Evolutionary conservation across 371 early-diverging fungal species (phyloP).

Genomic region (Dentiscutata heterogama): DNA sequence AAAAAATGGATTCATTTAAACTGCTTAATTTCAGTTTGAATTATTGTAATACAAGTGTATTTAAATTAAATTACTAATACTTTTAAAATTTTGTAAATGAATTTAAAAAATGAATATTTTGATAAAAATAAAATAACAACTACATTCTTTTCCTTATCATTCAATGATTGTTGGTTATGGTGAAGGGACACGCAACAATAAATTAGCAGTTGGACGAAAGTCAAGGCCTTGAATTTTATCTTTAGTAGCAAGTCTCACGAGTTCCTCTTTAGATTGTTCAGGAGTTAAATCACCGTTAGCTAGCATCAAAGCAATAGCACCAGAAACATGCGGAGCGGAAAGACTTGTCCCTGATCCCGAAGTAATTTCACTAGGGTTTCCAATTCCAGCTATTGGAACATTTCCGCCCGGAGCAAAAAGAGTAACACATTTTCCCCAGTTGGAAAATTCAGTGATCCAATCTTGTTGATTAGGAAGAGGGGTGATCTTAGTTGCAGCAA

Average conservation of each 20-base stretch:
- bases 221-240: slow-evolving; percentile 45
- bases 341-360: slow-evolving; percentile 76
- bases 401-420: slow-evolving; percentile 80
- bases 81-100: slow-evolving; percentile 22
- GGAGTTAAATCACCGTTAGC: neutral
- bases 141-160: slow-evolving; percentile 21
- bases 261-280: neutral
- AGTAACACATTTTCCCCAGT: slow-evolving; percentile 80
- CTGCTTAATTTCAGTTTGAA: slow-evolving; percentile 11
- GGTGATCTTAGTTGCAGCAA: slow-evolving; percentile 68
- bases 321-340: slow-evolving; percentile 76
- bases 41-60: slow-evolving; percentile 15
- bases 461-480: slow-evolving; percentile 58
- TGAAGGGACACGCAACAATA: slow-evolving; percentile 11
- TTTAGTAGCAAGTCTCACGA: neutral
- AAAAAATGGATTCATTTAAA: neutral
- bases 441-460: slow-evolving; percentile 73
- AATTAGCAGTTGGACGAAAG: slow-evolving; percentile 1
- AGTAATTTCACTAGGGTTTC: neutral
- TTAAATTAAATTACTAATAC: slow-evolving; percentile 16
- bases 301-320: slow-evolving; percentile 26
- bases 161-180: slow-evolving; percentile 16
- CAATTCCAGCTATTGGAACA: slow-evolving; percentile 35
- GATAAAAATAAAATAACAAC: slow-evolving; percentile 14
- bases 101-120: slow-evolving; percentile 22